A percentile compares a stretch with the other conserved stretches of the same genome.
Evolutionary conservation across 1,139 yeast genomes (phyloP).

Genomic region (Dujonia santamariae): DNA sequence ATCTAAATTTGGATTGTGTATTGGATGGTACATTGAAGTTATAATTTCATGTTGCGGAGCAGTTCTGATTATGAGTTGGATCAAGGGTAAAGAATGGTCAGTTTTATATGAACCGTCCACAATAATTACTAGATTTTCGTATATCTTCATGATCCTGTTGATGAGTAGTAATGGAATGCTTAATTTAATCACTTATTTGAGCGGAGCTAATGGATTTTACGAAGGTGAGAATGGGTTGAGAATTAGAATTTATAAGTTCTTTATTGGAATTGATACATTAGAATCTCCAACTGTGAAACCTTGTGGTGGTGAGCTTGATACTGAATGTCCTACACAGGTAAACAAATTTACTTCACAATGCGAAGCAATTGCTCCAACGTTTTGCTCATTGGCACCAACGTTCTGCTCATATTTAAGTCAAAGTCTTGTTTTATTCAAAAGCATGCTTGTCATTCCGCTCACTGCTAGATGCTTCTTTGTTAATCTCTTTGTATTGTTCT

Average conservation of each 20-base stretch:
- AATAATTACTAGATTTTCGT: slow-evolving; percentile 22
- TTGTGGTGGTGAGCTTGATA: not conserved
- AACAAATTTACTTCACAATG: no score
- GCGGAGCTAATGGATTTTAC: slow-evolving; percentile 15
- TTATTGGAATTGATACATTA: slow-evolving; percentile 13
- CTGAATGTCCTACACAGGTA: no score
- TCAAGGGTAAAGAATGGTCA: slow-evolving; percentile 25
- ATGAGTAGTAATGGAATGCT: slow-evolving; percentile 31
- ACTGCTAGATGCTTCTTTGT: slow-evolving; percentile 3
- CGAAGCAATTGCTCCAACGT: no score
- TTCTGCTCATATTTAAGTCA: not conserved
- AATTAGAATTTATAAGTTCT: slow-evolving; percentile 23
- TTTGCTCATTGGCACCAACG: no score
- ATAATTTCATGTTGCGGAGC: slow-evolving; percentile 54
- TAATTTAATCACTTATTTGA: slow-evolving; percentile 17
- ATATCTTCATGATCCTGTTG: slow-evolving; percentile 23
- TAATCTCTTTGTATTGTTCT: slow-evolving; percentile 1
- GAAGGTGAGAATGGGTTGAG: slow-evolving; percentile 9
- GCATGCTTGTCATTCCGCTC: slow-evolving; percentile 1
- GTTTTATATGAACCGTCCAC: slow-evolving; percentile 30
- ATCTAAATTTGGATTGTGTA: slow-evolving; percentile 55
- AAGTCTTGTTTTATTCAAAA: not conserved
- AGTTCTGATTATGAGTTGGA: slow-evolving; percentile 24
- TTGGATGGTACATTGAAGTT: slow-evolving; percentile 59
- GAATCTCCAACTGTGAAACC: not conserved